A percentile compares a stretch with the other conserved stretches of the same genome.
These are phyloP conservation scores for Penicillium sp. DNA, from an alignment of 2,329 filamentous ascomycete genomes.

Conservation along the genomic window DNA sequence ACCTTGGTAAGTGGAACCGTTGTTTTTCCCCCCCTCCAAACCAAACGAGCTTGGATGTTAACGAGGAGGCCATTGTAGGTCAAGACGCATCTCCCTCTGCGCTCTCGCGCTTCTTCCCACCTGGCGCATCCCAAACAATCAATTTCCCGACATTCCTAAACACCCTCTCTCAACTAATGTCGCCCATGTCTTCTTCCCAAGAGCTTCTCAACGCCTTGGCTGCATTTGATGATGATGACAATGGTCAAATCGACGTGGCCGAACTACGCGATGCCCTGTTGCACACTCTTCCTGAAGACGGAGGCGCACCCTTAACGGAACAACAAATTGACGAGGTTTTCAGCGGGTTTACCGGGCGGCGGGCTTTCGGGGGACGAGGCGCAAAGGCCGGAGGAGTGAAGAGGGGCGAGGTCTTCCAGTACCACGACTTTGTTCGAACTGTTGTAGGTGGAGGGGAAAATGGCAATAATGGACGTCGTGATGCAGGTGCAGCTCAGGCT, in stretches of 20 bases:
- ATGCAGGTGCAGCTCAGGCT: conserved; percentile 23
- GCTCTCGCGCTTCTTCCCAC: conserved; percentile 81
- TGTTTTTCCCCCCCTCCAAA: neutral
- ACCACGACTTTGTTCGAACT: conserved; percentile 85
- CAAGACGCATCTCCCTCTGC: conserved; percentile 74
- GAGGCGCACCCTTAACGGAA: conserved; percentile 67
- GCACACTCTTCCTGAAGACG: conserved; percentile 78
- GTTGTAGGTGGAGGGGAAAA: conserved; percentile 61
- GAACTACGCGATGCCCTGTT: conserved; percentile 84
- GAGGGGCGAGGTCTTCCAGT: conserved; percentile 88
- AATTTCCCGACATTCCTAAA: conserved; percentile 87
- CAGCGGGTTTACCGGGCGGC: conserved; percentile 79
- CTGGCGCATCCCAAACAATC: conserved; percentile 72
- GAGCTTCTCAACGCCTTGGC: conserved; percentile 90
- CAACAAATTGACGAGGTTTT: conserved; percentile 86
- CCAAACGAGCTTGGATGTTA: conserved; percentile 2
- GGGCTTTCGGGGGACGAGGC: conserved; percentile 72
- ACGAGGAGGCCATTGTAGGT: conserved; percentile 55
- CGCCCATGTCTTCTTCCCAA: conserved; percentile 73
- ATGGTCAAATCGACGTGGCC: conserved; percentile 83
- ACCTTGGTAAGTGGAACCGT: conserved; percentile 66
- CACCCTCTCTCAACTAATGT: conserved; percentile 75
- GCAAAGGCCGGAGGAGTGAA: conserved; percentile 60
- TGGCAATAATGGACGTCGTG: conserved; percentile 34
- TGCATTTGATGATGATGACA: conserved; percentile 95